These are phyloP conservation scores for Scytalidium lignicola DNA, from an alignment of 2,329 filamentous ascomycete species.

Conservation along the genomic window DNA sequence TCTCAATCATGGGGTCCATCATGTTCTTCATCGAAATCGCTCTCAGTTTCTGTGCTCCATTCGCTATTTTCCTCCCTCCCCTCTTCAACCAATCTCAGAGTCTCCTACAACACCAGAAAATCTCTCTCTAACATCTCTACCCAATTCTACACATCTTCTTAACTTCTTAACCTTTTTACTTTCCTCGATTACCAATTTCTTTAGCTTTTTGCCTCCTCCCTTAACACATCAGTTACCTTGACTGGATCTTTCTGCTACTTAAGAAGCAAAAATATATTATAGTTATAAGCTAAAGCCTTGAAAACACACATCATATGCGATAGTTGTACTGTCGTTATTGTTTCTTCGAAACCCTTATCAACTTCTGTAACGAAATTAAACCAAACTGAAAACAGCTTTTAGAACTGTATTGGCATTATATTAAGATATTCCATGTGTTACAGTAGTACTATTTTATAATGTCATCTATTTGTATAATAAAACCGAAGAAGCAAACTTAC, in stretches of 20 bases:
- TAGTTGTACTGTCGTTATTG: too few relatives aligned
- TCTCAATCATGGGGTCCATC: conserved; percentile 11
- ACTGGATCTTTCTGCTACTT: conserved; percentile 63
- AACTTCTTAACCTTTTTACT: conserved; percentile 68
- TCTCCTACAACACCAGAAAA: conserved; percentile 61
- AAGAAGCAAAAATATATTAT: too few relatives aligned
- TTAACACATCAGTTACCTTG: conserved; percentile 54
- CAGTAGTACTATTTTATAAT: too few relatives aligned
- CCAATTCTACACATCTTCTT: conserved; percentile 81
- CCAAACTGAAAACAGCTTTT: too few relatives aligned
- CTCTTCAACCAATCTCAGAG: conserved; percentile 48
- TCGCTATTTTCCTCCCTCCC: conserved; percentile 29
- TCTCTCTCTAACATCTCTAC: conserved; percentile 73
- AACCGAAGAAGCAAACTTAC: too few relatives aligned
- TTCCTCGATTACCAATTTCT: conserved; percentile 56
- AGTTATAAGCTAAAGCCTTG: too few relatives aligned
- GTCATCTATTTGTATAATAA: too few relatives aligned
- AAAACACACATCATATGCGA: too few relatives aligned
- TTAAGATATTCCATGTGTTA: too few relatives aligned
- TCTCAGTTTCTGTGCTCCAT: conserved; percentile 32
- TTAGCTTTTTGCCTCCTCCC: conserved; percentile 62
- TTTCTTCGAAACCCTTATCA: too few relatives aligned
- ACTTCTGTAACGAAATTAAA: too few relatives aligned
- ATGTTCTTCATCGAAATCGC: conserved; percentile 5
- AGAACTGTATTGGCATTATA: too few relatives aligned